These are phyloP conservation scores for Fragaria vesca DNA, from an alignment of 306 rosid genomes.

Conservation along the genomic window DNA sequence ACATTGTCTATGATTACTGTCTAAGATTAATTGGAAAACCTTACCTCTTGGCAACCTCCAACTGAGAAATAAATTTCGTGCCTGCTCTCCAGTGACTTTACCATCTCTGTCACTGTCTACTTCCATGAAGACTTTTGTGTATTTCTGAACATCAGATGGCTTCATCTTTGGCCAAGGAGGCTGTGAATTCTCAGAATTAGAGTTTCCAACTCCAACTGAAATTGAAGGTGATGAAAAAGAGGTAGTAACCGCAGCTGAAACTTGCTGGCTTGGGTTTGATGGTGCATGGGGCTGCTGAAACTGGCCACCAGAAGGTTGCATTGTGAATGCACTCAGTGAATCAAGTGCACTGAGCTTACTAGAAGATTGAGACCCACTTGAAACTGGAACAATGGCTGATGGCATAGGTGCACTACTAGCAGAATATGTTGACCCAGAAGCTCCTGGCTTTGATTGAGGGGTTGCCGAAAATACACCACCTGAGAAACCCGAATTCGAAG, in stretches of 20 bases:
- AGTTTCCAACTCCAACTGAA: constrained; percentile 55
- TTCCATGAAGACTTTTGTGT: constrained; percentile 80
- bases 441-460: constrained; percentile 50
- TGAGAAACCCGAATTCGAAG: constrained; percentile 49
- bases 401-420: constrained; percentile 43
- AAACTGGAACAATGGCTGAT: constrained; percentile 50
- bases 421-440: constrained; percentile 47
- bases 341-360: constrained; percentile 55
- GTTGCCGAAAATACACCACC: constrained; percentile 53
- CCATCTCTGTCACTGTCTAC: constrained; percentile 96
- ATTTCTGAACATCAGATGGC: constrained; percentile 89
- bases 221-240: constrained; percentile 51
- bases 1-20: not conserved
- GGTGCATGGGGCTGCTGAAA: constrained; percentile 51
- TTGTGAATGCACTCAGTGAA: constrained; percentile 58
- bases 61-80: constrained; percentile 86
- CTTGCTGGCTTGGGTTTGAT: constrained; percentile 50
- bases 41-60: constrained; percentile 98
- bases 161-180: constrained; percentile 94
- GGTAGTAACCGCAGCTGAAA: constrained; percentile 54
- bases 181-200: constrained; percentile 53
- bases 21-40: not conserved
- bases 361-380: constrained; percentile 54
- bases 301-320: constrained; percentile 51
- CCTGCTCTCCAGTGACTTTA: constrained; percentile 92